Conservation (phyloP, 371 early-diverging fungal species). For the Mortierella sp. region DNA sequence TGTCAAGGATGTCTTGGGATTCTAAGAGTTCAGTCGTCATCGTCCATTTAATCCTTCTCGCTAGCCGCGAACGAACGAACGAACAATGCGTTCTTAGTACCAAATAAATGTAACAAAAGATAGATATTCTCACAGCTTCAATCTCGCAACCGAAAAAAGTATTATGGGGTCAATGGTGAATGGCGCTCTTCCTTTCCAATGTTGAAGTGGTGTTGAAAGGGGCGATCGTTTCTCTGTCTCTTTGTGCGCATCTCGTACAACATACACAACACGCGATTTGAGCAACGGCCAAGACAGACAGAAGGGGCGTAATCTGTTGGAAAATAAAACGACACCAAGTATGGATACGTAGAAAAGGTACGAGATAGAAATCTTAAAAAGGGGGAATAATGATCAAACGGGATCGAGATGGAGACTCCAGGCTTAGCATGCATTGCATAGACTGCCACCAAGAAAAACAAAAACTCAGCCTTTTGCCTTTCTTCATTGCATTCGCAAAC, state of each 20-base stretch:
- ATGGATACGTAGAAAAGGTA: background rate
- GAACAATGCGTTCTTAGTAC: too few species aligned
- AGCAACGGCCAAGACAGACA: background rate
- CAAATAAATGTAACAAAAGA: background rate
- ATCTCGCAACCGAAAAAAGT: background rate
- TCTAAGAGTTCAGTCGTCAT: too few species aligned
- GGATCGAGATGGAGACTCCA: too few species aligned
- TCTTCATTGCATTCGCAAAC: too few species aligned
- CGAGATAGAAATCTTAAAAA: background rate
- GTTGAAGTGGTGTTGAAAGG: background rate
- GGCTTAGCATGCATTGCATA: too few species aligned
- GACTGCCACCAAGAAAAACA: too few species aligned
- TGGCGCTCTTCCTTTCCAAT: background rate
- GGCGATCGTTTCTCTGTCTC: background rate
- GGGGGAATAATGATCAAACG: too few species aligned
- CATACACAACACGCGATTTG: background rate
- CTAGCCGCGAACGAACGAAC: too few species aligned
- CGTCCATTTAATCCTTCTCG: too few species aligned
- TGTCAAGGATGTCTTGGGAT: slow-evolving; percentile 52
- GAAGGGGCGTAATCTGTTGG: background rate
- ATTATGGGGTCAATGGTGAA: too few species aligned
- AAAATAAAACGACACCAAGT: background rate
- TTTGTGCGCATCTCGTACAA: background rate
- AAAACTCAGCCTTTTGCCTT: too few species aligned
- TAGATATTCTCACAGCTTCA: background rate